These are phyloP conservation scores for Raffaelea albimanens DNA, from an alignment of 2,329 filamentous ascomycete genomes.

Conservation along the genomic window DNA sequence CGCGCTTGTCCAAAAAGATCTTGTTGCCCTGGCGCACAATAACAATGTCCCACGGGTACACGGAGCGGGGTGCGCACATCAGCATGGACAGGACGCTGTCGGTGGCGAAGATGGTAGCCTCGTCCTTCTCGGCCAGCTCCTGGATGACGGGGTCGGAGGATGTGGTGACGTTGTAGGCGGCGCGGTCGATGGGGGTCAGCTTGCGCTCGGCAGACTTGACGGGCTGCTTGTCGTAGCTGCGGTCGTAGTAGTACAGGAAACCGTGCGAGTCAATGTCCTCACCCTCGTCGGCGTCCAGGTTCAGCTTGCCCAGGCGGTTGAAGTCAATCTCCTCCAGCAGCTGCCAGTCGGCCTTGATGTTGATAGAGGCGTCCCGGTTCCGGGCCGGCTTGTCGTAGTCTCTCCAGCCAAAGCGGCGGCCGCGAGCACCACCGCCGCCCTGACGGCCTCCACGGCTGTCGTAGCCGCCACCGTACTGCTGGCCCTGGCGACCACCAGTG, in stretches of 20 bases:
- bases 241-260: slow-evolving; percentile 98
- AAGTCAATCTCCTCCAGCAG: slow-evolving; percentile 98
- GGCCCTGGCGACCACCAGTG: slow-evolving; percentile 55
- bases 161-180: slow-evolving; percentile 96
- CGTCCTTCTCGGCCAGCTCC: slow-evolving; percentile 89
- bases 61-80: slow-evolving; percentile 93
- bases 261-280: slow-evolving; percentile 94
- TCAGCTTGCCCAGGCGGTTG: slow-evolving; percentile 88
- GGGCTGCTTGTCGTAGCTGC: slow-evolving; percentile 84
- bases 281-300: slow-evolving; percentile 87
- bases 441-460: slow-evolving; percentile 54
- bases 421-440: slow-evolving; percentile 63
- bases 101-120: slow-evolving; percentile 93
- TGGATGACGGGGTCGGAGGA: slow-evolving; percentile 94
- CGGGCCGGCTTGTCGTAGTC: slow-evolving; percentile 97
- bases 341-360: slow-evolving; percentile 91
- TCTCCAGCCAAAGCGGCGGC: slow-evolving; percentile 93
- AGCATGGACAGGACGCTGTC: slow-evolving; percentile 98
- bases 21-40: slow-evolving; percentile 90
- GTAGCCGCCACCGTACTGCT: slow-evolving; percentile 52
- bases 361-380: slow-evolving; percentile 91
- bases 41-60: slow-evolving; percentile 98
- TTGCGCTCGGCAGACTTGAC: slow-evolving; percentile 84
- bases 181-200: slow-evolving; percentile 81
- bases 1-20: slow-evolving; percentile 97